Evolutionary conservation across 768 basidiomycete genomes (phyloP), one percentile per base, ranked within the genome.

Genomic region (Obba rivulosa): DNA sequence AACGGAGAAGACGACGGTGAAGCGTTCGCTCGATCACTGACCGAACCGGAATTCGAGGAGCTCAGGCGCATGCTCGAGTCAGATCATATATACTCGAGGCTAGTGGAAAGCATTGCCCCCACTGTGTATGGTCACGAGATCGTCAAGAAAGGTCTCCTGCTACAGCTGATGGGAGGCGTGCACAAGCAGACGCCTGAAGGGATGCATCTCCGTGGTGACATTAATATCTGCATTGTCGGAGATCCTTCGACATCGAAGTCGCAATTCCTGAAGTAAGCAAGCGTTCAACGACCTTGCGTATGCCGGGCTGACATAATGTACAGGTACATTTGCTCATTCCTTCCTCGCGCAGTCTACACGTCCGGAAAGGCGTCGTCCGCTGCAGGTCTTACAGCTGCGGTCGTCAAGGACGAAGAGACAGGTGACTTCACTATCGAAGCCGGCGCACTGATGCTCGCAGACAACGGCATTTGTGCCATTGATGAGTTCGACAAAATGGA

Each of bases 401-500:
- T 99, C 0, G 95, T 98, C 51, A 93, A 88, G 61, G 96, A 99
- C 59, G 95, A 98, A 68, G 96, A 98, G 67, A 95, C 94, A 0
- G 96, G 96, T 13, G 96, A 99, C 63, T 99, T 98, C 70, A 98
- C 96, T 0, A 98, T 98, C 61, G 96, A 99, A 70, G 96, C 96
- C 18, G 96, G 96, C 42, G 96, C 96, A 3, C 78, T 99, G 56
- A 98, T 99, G 96, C 80, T 99, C 3, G 96, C 96, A 5, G 96
- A 99, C 70, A 98, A 98, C 58, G 96, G 96, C 8, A 97, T 98
- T 63, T 99, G 96, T 62, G 94, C 94, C n/a, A 99, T 99, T 60
- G 96, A 99, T 70, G 96, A 98, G 68, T 99, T 99, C 61, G 96
- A 99, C 79, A 99, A 99, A 69, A 99, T 99, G 96, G 95, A 98